These are phyloP conservation scores for Ascochyta clinopodiicola DNA, from an alignment of 2,329 filamentous ascomycete genomes.

Conservation along the genomic window DNA sequence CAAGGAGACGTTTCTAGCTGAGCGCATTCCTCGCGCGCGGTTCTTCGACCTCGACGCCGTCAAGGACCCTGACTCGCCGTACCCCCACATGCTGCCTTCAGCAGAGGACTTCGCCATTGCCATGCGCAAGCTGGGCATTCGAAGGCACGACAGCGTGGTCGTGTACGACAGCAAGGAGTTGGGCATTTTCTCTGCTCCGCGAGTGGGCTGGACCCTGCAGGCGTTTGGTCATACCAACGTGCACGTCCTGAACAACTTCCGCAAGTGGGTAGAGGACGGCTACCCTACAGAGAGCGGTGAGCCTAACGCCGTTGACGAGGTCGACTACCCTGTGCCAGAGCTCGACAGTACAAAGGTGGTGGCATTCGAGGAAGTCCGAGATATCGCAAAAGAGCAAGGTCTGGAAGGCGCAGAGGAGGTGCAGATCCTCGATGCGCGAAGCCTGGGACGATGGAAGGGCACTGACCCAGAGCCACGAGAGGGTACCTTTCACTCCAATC, in stretches of 20 bases:
- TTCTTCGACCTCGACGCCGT: constrained; percentile 97
- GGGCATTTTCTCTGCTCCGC: constrained; percentile 91
- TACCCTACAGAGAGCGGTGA: constrained; percentile 81
- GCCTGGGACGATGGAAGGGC: constrained; percentile 80
- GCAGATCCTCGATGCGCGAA: constrained; percentile 88
- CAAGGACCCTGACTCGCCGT: constrained; percentile 85
- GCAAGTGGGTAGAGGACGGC: constrained; percentile 86
- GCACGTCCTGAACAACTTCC: constrained; percentile 94
- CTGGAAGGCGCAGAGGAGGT: constrained; percentile 84
- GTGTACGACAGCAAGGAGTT: constrained; percentile 92
- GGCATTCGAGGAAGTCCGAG: constrained; percentile 81
- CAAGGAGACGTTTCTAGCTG: constrained; percentile 78
- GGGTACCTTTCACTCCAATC: constrained; percentile 52
- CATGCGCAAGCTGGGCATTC: constrained; percentile 88
- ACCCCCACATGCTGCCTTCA: constrained; percentile 94
- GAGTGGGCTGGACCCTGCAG: constrained; percentile 91
- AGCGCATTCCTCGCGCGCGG: constrained; percentile 84
- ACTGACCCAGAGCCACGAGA: constrained; percentile 84
- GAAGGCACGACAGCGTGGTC: constrained; percentile 85
- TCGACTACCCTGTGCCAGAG: constrained; percentile 53
- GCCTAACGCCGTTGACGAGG: constrained; percentile 56
- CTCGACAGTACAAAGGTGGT: constrained; percentile 69
- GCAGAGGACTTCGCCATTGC: constrained; percentile 81
- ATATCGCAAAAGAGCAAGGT: constrained; percentile 75
- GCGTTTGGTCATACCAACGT: constrained; percentile 90